Conservation (phyloP, 805 yeast genomes). For the Candida parachauliodes region DNA sequence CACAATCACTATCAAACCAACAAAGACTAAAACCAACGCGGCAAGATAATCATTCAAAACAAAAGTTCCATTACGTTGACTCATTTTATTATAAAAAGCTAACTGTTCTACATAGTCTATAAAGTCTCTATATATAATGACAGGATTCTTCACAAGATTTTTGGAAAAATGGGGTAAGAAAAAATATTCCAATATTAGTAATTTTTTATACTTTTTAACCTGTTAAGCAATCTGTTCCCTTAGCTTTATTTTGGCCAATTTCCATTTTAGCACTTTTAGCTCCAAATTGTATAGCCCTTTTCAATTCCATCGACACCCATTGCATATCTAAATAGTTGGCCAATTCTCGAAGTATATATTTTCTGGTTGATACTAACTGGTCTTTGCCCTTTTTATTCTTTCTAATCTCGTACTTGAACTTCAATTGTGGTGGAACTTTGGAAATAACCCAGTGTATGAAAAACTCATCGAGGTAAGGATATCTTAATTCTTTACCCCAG, state of each 20-base stretch:
- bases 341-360: conserved; percentile 56
- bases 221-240: conserved; percentile 60
- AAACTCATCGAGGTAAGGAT: conserved; percentile 72
- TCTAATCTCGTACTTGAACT: conserved; percentile 28
- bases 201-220: conserved; percentile 1
- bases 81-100: too few relatives aligned
- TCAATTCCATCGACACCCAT: conserved; percentile 68
- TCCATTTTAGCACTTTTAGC: conserved; percentile 93
- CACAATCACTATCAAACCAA: conserved; percentile 6
- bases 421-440: conserved; percentile 47
- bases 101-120: too few relatives aligned
- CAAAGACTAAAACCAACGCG: conserved; percentile 4
- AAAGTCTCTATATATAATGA: too few relatives aligned
- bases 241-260: conserved; percentile 66
- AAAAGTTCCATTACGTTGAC: neutral
- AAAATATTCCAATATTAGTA: neutral
- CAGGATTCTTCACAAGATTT: conserved; percentile 2
- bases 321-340: conserved; percentile 51
- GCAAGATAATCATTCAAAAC: conserved; percentile 9
- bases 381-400: conserved; percentile 24
- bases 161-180: neutral
- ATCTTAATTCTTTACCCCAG: conserved; percentile 89
- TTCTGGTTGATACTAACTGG: conserved; percentile 31
- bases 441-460: conserved; percentile 51
- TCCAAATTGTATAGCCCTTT: conserved; percentile 96